Evolutionary conservation across 768 basidiomycete genomes (phyloP), one percentile per base, ranked within the genome.

Genomic region (Saitozyma sp.): DNA sequence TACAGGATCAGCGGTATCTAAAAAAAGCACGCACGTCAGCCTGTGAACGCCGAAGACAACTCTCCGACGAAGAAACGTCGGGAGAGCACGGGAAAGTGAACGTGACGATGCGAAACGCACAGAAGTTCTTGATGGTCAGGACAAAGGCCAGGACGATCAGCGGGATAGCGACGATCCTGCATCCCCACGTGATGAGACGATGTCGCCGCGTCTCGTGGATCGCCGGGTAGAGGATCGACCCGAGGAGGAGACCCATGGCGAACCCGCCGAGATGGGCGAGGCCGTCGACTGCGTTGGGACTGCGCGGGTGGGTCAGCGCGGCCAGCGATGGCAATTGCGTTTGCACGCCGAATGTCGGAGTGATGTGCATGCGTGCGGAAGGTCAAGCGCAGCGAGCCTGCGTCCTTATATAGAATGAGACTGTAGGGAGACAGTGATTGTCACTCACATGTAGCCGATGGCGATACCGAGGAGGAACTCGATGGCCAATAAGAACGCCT

Each of bases 391-490:
- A 5, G 29, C 5, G 29, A 5, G 2, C 29, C 29, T 29, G 29
- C 29, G 2, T 29, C 29, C 29, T 2, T 29, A 29, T 29, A 29
- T 5, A 5, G 29, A 29, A 29, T 29, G 5, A 29, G 5, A 29
- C 29, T 29, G 29, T 29, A 29, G 29, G 29, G 5, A 29, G 29
- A 29, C 29, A 29, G 29, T 29, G 29, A 5, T 29, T 29, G 29
- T 29, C 29, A 29, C 57, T 56, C 46, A 78, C 77, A 79, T 79
- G 59, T 79, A 79, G 1, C 78, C 92, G 55, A 95, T 83, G 0
- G 86, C 92, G 57, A 96, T 81, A 55, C 92, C 93, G 49, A 97
- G 84, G 29, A 89, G 65, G n/a, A 97, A 84, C 74, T 97, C 94
- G 57, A 96, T 82, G 11, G 87, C 83, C 86, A 96, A 88, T 78